A percentile compares a stretch with the other conserved stretches of the same genome.
Conservation (phyloP, 148 eudicot species). For the Rhododendron griersonianum region DNA sequence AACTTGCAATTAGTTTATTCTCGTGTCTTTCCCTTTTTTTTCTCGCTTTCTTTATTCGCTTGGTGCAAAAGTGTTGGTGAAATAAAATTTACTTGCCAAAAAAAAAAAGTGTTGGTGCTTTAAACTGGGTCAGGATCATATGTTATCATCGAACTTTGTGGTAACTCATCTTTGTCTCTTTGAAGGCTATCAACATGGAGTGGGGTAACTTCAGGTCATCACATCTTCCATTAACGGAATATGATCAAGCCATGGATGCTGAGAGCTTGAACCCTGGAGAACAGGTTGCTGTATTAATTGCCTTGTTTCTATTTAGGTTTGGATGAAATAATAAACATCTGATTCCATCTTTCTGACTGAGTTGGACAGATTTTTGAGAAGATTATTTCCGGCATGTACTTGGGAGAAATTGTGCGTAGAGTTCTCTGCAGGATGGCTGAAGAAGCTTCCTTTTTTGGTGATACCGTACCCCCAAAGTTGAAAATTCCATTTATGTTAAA, state of each 20-base stretch:
- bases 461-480: slow-evolving; percentile 66
- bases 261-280: slow-evolving; percentile 92
- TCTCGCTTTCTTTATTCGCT: background rate
- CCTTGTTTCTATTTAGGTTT: background rate
- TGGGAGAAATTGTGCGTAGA: slow-evolving; percentile 89
- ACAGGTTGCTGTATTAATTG: slow-evolving; percentile 48
- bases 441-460: slow-evolving; percentile 85
- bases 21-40: background rate
- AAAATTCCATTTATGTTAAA: slow-evolving; percentile 54
- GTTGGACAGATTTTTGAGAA: slow-evolving; percentile 80
- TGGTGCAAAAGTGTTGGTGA: background rate
- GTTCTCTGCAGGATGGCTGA: slow-evolving; percentile 75
- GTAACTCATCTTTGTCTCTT: background rate
- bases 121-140: background rate
- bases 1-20: background rate
- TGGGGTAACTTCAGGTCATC: slow-evolving; percentile 91
- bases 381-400: slow-evolving; percentile 87
- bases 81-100: too few relatives aligned
- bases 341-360: background rate
- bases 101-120: background rate
- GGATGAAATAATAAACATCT: background rate
- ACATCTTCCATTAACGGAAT: slow-evolving; percentile 78
- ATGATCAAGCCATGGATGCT: slow-evolving; percentile 59
- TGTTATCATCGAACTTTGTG: background rate
- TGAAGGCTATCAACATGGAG: slow-evolving; percentile 89